Percentiles rank a stretch among this genome's conserved stretches.
Conservation (phyloP, 495 filamentous ascomycete species). For the Hypoxylon perforatum region DNA sequence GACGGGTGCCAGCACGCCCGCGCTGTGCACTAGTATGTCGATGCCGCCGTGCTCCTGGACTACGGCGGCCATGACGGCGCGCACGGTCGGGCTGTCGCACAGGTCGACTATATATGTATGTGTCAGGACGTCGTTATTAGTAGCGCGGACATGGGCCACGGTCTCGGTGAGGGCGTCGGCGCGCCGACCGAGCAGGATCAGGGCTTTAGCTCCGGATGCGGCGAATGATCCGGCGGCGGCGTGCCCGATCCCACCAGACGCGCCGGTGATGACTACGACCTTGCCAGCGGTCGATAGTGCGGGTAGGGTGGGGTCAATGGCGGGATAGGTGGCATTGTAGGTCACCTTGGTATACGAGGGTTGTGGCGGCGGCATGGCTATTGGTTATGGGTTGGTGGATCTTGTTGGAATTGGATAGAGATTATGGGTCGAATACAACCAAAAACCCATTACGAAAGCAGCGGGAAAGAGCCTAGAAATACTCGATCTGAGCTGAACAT, state of each 20-base stretch:
- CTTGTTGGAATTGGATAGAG: no score
- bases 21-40: conserved; percentile 54
- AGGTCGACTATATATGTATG: not conserved
- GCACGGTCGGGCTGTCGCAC: not conserved
- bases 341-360: conserved; percentile 18
- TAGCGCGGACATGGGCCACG: not conserved
- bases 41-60: conserved; percentile 14
- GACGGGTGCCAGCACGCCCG: conserved; percentile 44
- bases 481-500: no score
- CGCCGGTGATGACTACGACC: conserved; percentile 56
- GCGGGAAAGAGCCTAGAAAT: no score
- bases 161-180: conserved; percentile 5
- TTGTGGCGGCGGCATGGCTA: no score
- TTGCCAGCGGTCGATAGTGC: conserved; percentile 44
- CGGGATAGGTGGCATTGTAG: conserved; percentile 53
- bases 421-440: no score
- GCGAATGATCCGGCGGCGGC: conserved; percentile 55
- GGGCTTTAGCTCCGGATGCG: conserved; percentile 43
- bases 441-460: no score
- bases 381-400: no score
- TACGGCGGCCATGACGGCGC: not conserved
- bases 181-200: conserved; percentile 21
- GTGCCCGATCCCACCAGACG: conserved; percentile 57
- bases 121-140: not conserved
- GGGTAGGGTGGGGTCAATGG: conserved; percentile 39